phyloP scores from a whole-genome alignment of 2,329 filamentous ascomycete species.

The Venturia asperata region DNA sequence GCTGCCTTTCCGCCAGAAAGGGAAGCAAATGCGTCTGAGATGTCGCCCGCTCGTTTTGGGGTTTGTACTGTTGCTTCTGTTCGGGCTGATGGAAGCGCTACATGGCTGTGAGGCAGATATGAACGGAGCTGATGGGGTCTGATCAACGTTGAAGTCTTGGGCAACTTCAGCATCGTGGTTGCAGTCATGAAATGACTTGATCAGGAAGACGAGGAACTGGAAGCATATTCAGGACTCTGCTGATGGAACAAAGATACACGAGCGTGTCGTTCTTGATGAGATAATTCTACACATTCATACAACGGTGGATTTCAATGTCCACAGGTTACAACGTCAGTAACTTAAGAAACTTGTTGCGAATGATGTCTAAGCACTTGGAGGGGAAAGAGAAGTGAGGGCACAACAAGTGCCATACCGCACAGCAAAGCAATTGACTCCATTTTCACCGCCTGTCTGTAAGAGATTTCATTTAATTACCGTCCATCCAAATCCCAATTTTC shows the following conservation, averaged over 20 bases:
- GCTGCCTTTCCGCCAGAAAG: conserved; percentile 38
- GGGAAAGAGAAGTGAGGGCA: neutral
- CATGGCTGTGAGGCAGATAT: neutral
- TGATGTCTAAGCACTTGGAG: neutral
- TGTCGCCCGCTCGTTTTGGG: conserved; percentile 41
- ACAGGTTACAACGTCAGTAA: too few species aligned
- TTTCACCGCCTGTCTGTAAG: too few species aligned
- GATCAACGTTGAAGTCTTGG: neutral
- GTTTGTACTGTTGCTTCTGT: conserved; percentile 27
- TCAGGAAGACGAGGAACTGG: neutral
- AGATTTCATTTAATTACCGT: neutral
- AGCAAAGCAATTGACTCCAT: too few species aligned
- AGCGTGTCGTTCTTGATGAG: too few species aligned
- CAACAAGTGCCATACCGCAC: too few species aligned
- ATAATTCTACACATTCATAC: neutral
- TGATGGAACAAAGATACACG: neutral
- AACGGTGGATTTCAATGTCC: too few species aligned
- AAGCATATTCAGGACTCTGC: neutral
- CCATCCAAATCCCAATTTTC: neutral
- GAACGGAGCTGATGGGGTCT: neutral
- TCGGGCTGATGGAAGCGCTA: conserved; percentile 21
- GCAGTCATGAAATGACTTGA: neutral
- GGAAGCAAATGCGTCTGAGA: conserved; percentile 45
- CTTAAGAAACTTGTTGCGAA: too few species aligned
- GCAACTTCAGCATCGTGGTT: neutral